phyloP scores from a whole-genome alignment of 129 eudicot genomes.

The Centaurea solstitialis region DNA sequence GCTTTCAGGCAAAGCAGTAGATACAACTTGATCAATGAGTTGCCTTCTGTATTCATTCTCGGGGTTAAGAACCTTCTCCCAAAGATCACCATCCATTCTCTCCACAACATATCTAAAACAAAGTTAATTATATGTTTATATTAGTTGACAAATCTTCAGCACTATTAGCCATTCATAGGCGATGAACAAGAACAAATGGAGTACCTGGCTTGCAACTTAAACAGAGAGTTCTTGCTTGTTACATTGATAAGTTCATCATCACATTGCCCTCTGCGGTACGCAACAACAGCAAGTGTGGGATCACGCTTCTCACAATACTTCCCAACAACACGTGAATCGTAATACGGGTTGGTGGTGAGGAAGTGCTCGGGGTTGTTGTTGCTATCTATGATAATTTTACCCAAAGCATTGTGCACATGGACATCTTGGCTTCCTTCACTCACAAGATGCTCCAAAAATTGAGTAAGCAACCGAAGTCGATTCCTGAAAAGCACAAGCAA shows the following conservation, averaged over 20 bases:
- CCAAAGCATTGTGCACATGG: constrained; percentile 94
- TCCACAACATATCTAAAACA: constrained; percentile 83
- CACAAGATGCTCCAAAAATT: constrained; percentile 93
- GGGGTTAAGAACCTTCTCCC: constrained; percentile 95
- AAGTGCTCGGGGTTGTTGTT: constrained; percentile 91
- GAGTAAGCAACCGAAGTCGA: constrained; percentile 89
- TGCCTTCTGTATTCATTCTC: constrained; percentile 92
- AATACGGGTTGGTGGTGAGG: constrained; percentile 88
- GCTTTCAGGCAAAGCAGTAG: constrained; percentile 89
- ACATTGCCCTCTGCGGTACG: constrained; percentile 90
- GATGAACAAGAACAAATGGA: constrained; percentile 18
- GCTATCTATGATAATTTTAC: constrained; percentile 89
- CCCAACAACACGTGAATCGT: constrained; percentile 96
- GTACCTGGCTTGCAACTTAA: constrained; percentile 89
- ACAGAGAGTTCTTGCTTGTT: constrained; percentile 82
- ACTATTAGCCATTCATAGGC: not conserved
- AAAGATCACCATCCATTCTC: constrained; percentile 96
- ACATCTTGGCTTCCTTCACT: constrained; percentile 98
- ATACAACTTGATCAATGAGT: constrained; percentile 97
- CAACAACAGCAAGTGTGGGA: constrained; percentile 96
- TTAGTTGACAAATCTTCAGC: constrained; percentile 7
- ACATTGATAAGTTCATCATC: constrained; percentile 89
- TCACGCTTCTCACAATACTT: constrained; percentile 97
- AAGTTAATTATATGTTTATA: not conserved
- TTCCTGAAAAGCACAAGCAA: constrained; percentile 55